Conservation (phyloP, 495 filamentous ascomycete species). For the Haplographium delicatum region DNA sequence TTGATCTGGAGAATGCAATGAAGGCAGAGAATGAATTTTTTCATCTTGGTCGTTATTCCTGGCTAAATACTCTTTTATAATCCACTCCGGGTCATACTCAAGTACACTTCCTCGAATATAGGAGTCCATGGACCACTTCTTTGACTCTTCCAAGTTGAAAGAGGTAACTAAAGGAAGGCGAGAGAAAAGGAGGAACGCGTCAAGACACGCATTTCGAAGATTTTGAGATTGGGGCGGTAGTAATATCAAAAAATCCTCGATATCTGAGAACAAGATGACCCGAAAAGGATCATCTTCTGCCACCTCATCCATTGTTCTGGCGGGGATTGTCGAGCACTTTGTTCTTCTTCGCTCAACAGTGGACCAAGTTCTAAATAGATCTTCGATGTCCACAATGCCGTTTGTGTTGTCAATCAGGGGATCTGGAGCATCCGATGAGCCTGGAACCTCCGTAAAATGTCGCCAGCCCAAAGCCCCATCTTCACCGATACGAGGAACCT, state of each 20-base stretch:
- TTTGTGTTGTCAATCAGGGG: constrained; percentile 21
- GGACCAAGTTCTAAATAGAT: constrained; percentile 51
- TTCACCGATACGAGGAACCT: constrained; percentile 77
- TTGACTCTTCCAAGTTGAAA: constrained; percentile 4
- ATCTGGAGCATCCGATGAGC: constrained; percentile 33
- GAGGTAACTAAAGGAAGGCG: constrained; percentile 52
- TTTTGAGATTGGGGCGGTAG: constrained; percentile 34
- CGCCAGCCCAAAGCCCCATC: constrained; percentile 64
- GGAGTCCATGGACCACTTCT: constrained; percentile 12
- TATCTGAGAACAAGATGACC: constrained; percentile 72
- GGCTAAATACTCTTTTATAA: not conserved
- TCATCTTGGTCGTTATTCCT: not conserved
- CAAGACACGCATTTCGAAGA: constrained; percentile 45
- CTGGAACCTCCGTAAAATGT: constrained; percentile 37
- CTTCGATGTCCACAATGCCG: constrained; percentile 30
- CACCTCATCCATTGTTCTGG: constrained; percentile 53
- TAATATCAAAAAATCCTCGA: constrained; percentile 55
- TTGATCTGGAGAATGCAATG: constrained; percentile 1
- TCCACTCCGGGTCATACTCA: constrained; percentile 8
- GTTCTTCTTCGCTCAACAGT: constrained; percentile 48
- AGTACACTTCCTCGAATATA: constrained; percentile 13
- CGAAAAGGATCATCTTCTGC: constrained; percentile 71
- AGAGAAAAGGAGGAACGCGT: constrained; percentile 67
- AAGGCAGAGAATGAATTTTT: not conserved
- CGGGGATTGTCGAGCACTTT: constrained; percentile 50